A percentile compares a stretch with the other conserved stretches of the same genome.
Conservation (phyloP, 345 rosid genomes). For the Jatropha curcas region DNA sequence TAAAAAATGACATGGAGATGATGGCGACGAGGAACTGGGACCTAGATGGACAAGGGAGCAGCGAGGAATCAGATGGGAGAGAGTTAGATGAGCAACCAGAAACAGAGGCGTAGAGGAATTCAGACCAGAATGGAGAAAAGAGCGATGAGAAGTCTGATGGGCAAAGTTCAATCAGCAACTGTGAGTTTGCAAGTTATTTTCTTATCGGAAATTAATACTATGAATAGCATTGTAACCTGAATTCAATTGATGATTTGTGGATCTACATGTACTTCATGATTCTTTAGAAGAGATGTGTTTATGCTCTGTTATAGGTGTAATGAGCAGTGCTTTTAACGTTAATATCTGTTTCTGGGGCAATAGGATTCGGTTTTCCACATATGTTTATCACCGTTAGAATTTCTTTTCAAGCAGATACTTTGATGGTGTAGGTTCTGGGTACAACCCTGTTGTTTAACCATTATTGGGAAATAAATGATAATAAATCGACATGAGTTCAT, state of each 20-base stretch:
- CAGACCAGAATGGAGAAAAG: neutral
- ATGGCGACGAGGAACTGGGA: constrained; percentile 33
- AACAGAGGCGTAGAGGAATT: neutral
- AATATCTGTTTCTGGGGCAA: neutral
- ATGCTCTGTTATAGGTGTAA: neutral
- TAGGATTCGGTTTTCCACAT: neutral
- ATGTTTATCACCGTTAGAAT: neutral
- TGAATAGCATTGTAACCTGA: neutral
- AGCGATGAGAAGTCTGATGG: neutral
- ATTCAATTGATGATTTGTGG: neutral
- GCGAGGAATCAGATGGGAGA: neutral
- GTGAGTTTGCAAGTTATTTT: neutral
- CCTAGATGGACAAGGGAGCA: constrained; percentile 16
- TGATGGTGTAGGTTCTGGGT: neutral
- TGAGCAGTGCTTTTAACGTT: neutral
- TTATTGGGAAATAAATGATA: neutral
- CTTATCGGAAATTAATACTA: neutral
- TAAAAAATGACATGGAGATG: constrained; percentile 41
- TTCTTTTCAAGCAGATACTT: neutral
- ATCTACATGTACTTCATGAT: neutral
- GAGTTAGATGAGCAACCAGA: neutral
- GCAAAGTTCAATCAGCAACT: neutral
- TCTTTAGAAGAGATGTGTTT: neutral
- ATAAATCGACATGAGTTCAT: neutral
- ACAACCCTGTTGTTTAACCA: neutral